A percentile compares a stretch with the other conserved stretches of the same genome.
These are phyloP conservation scores for Entrophospora sp. DNA, from an alignment of 192 early-diverging fungal genomes.

Conservation along the genomic window DNA sequence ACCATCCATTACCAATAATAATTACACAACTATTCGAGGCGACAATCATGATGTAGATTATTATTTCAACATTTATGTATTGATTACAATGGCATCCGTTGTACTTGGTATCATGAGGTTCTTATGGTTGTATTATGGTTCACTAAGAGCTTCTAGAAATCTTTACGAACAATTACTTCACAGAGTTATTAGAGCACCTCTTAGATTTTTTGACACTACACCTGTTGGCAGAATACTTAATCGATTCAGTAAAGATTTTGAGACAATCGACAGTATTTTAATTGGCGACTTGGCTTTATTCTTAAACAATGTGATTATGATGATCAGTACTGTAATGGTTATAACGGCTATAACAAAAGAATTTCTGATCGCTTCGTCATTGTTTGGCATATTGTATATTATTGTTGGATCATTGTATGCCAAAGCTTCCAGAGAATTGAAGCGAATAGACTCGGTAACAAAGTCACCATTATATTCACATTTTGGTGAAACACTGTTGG, in stretches of 20 bases:
- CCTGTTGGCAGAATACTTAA: constrained; percentile 78
- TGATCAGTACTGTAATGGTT: constrained; percentile 47
- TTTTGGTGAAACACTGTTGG: constrained; percentile 61
- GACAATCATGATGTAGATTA: constrained; percentile 36
- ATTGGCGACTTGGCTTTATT: constrained; percentile 36
- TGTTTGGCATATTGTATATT: constrained; percentile 48
- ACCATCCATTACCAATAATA: too few relatives aligned
- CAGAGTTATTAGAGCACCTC: constrained; percentile 53
- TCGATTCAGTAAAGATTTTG: constrained; percentile 80
- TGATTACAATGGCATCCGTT: constrained; percentile 41
- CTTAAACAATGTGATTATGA: constrained; percentile 41
- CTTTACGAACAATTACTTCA: constrained; percentile 48
- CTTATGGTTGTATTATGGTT: constrained; percentile 34
- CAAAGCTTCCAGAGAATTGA: constrained; percentile 72
- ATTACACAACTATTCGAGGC: constrained; percentile 23
- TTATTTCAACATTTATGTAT: constrained; percentile 55
- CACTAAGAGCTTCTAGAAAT: constrained; percentile 43
- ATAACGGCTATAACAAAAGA: constrained; percentile 56
- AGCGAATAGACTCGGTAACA: constrained; percentile 57
- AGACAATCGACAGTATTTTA: constrained; percentile 60
- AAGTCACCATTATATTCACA: constrained; percentile 67
- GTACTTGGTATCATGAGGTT: constrained; percentile 28
- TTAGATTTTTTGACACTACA: constrained; percentile 84
- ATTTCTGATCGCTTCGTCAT: constrained; percentile 56
- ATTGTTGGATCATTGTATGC: constrained; percentile 63